Evolutionary conservation across 2,329 filamentous ascomycete species (phyloP).

Genomic region (Pseudopyrenochaeta lycopersici): DNA sequence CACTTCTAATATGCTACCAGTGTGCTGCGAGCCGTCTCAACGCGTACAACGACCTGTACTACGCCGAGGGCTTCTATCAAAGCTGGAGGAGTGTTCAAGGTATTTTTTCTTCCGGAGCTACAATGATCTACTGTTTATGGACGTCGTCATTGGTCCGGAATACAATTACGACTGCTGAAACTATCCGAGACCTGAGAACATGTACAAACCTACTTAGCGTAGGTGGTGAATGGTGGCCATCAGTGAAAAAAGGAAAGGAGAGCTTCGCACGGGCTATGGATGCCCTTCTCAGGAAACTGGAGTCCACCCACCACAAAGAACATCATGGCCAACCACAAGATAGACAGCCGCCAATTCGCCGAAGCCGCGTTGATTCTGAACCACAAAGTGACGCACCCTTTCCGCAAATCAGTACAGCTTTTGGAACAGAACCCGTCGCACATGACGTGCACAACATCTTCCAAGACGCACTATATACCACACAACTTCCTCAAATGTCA

Average conservation of each 20-base stretch:
- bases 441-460: too few relatives aligned
- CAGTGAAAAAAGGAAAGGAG: conserved; percentile 25
- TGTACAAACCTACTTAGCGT: conserved; percentile 52
- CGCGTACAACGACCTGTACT: conserved; percentile 44
- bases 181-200: conserved; percentile 36
- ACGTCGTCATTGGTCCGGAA: conserved; percentile 40
- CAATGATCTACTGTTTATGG: conserved; percentile 52
- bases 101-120: conserved; percentile 51
- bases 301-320: too few relatives aligned
- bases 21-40: conserved; percentile 35
- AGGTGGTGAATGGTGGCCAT: conserved; percentile 54
- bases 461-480: too few relatives aligned
- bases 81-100: conserved; percentile 51
- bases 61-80: conserved; percentile 41
- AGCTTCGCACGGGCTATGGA: conserved; percentile 12
- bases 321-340: too few relatives aligned
- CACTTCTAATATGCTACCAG: conserved; percentile 43
- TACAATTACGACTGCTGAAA: conserved; percentile 26
- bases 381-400: too few relatives aligned
- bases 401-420: too few relatives aligned
- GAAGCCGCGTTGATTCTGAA: too few relatives aligned
- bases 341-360: background rate
- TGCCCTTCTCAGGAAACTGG: conserved; percentile 6
- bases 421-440: too few relatives aligned
- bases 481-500: background rate